Base-by-base conservation (phyloP, 805 yeast genomes). In the Candida parachauliodes region DNA sequence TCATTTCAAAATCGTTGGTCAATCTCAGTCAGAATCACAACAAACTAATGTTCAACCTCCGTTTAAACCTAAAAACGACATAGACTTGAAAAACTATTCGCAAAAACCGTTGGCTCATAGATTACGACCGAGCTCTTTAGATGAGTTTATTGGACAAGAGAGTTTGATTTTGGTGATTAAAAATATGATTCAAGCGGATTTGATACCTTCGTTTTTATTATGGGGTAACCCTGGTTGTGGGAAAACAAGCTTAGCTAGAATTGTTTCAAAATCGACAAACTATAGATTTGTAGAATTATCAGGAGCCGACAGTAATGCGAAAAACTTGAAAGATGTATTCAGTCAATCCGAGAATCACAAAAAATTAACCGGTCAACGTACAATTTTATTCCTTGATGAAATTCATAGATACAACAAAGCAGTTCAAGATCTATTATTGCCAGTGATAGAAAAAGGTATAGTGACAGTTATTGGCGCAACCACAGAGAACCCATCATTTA, bases 401-500 rank as follows among this genome's bases (percentile, higher is more conserved):
- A 68, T 68, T 18, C 74, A 68, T 44, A 45, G 74, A 24, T 66
- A 63, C 49, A 67, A 68, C 44, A 65, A 65, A 34, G 68, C 69
- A 0, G 66, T 61, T 8, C 74, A 68, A 39, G 74, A 68, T 43
- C 40, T 65, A 19, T 52, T 68, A 14, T 50, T 68, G 6, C 74
- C 74, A 0, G 70, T 63, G 10, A 55, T 68, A 5, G 74, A 68
- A 38, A 59, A 58, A 26, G 74, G 74, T 0, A 33, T 48, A 1
- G 55, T 63, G 2, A 65, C 69, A 0, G 62, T 68, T 1, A 56
- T 68, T 15, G 74, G 72, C 0, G 74, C 74, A 6, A 68, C 74
- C 20, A 68, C 74, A 0, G 98, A 93, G 55, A 93, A 93, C 54
- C 74, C 74, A 1, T 65, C 72, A 1, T 68, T 68, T 43, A 61